phyloP scores from a whole-genome alignment of 192 early-diverging fungal species.

The Umbelopsis ramanniana region DNA sequence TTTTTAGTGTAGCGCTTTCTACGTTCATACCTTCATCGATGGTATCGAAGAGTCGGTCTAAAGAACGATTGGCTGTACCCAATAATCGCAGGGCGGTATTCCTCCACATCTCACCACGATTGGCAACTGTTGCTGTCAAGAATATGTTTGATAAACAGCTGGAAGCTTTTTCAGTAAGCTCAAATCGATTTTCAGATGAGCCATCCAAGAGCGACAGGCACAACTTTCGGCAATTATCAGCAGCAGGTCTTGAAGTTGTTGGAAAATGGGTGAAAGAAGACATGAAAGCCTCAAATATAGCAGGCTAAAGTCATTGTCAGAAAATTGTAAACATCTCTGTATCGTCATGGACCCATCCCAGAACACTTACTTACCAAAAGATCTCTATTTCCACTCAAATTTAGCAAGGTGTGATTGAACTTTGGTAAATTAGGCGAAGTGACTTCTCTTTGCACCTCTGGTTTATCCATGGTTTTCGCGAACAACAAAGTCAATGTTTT shows the following conservation, averaged over 20 bases:
- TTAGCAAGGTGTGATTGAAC: slow-evolving; percentile 51
- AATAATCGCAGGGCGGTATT: slow-evolving; percentile 44
- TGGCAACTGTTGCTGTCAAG: slow-evolving; percentile 44
- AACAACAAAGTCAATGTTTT: slow-evolving; percentile 50
- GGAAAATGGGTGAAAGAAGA: slow-evolving; percentile 53
- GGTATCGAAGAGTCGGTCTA: slow-evolving; percentile 53
- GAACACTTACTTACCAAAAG: slow-evolving; percentile 42
- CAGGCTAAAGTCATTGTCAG: slow-evolving; percentile 29
- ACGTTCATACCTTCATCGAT: slow-evolving; percentile 55
- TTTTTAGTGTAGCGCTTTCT: background rate
- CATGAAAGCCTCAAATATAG: slow-evolving; percentile 48
- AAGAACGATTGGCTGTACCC: slow-evolving; percentile 48
- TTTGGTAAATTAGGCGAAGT: slow-evolving; percentile 53
- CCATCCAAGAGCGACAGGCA: slow-evolving; percentile 58
- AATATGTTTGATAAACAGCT: slow-evolving; percentile 50
- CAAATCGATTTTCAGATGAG: slow-evolving; percentile 35
- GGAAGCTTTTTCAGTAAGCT: slow-evolving; percentile 35
- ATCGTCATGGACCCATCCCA: too few relatives aligned
- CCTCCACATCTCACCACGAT: slow-evolving; percentile 49
- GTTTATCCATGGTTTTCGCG: slow-evolving; percentile 49
- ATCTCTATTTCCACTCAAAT: slow-evolving; percentile 44
- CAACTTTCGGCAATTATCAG: slow-evolving; percentile 48
- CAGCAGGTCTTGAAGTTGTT: slow-evolving; percentile 49
- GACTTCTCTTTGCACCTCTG: slow-evolving; percentile 61
- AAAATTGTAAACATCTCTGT: too few relatives aligned